Base-by-base conservation (phyloP, 116 monocot species). In the Dioscorea cayenensis region DNA sequence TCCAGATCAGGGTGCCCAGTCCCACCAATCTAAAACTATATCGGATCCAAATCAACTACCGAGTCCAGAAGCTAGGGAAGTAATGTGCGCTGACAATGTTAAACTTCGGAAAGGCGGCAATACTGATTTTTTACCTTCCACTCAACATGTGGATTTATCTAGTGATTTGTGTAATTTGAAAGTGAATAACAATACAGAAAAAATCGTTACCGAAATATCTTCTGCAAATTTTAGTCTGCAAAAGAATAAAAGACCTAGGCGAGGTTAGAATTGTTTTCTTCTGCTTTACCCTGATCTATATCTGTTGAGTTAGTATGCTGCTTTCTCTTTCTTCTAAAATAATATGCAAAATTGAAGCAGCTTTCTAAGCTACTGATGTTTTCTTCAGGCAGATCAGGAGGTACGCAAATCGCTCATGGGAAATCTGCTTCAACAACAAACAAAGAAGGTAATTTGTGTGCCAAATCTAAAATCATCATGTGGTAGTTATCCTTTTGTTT, bases 181-280 rank as follows among this genome's bases (percentile, higher is more conserved):
- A 68, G 21, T 72, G 62, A 83, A 86, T 76, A 76, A 51, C 52
- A 60, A 49, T 63, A n/a, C 74, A 75, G 52, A 80, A 52, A 78
- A 71, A 64, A 28, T 68, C 29, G 76, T 72, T 32, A 16, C 62
- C 66, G 78, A 64, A 63, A 78, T 50, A 52, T 66, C 36, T 72
- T 68, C 71, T 18, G 74, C 64, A 58, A 67, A 36, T 81, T 60
- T 76, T 84, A 32, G 65, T 29, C 12, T 49, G 58, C 83, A 78
- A 74, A 94, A 83, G 69, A 60, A 22, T 49, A 94, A 75, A 65
- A 86, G 70, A 37, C 19, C 70, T 49, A 84, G 76, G 29, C 89
- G 75, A 86, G 91, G 87, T 91, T 71, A 63, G 22, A 21, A 12
- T 32, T 72, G 48, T 72, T 71, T 27, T 55, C 55, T 55, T 21